These are phyloP conservation scores for Eutrema heterophyllum DNA, from an alignment of 345 rosid species.

Conservation along the genomic window DNA sequence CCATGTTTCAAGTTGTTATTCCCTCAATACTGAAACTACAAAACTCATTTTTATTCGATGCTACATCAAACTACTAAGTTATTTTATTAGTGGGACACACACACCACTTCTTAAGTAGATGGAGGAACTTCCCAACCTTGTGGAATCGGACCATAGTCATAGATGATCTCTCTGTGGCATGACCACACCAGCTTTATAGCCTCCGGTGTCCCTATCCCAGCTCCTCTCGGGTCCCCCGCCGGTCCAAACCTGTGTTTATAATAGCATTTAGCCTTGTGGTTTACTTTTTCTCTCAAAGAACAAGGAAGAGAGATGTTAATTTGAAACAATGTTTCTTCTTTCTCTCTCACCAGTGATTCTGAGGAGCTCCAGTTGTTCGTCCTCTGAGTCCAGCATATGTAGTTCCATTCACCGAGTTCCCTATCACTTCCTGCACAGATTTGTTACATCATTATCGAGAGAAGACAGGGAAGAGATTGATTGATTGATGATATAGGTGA, in stretches of 20 bases:
- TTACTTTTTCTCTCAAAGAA: background rate
- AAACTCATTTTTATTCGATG: constrained; percentile 11
- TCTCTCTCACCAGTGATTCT: constrained; percentile 79
- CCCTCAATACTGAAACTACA: constrained; percentile 18
- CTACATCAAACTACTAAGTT: background rate
- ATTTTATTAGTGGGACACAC: background rate
- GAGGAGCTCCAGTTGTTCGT: constrained; percentile 98
- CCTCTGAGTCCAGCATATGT: constrained; percentile 95
- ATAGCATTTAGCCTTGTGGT: background rate
- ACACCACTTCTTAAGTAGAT: constrained; percentile 45
- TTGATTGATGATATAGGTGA: background rate
- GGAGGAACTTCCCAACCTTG: constrained; percentile 73
- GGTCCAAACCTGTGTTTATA: constrained; percentile 79
- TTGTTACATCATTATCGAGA: background rate
- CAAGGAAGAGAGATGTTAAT: background rate
- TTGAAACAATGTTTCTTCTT: background rate
- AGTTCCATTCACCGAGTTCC: constrained; percentile 88
- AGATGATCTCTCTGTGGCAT: constrained; percentile 92
- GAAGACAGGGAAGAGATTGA: background rate
- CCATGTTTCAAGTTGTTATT: constrained; percentile 7
- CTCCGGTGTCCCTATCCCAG: constrained; percentile 97
- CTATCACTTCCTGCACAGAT: constrained; percentile 72
- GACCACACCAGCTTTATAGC: constrained; percentile 98
- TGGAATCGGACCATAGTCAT: constrained; percentile 81
- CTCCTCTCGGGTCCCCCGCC: constrained; percentile 97